Percentiles rank a stretch among this genome's conserved stretches.
phyloP scores from a whole-genome alignment of 352 stramenopile genomes.

The Pythium dissotocum region DNA sequence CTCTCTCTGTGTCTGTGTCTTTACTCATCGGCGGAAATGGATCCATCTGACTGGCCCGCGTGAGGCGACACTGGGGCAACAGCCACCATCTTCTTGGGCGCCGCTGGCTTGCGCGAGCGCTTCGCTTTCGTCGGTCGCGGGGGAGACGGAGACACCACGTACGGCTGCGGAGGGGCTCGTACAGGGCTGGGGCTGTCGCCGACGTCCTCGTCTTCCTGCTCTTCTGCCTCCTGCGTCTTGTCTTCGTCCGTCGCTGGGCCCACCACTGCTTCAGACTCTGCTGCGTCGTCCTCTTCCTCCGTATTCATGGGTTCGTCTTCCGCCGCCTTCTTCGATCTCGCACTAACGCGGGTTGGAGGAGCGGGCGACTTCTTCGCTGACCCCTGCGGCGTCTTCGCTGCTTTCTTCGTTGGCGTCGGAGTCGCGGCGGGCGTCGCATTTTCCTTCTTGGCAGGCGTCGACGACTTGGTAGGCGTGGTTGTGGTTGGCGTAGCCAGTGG shows the following conservation, averaged over 20 bases:
- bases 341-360: neutral
- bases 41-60: neutral
- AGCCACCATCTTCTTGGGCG: slow-evolving; percentile 15
- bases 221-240: neutral
- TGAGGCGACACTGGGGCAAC: slow-evolving; percentile 1
- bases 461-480: slow-evolving; percentile 4
- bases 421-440: neutral
- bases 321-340: neutral
- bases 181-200: neutral
- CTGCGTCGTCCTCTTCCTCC: neutral
- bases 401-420: neutral
- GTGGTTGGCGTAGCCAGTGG: neutral
- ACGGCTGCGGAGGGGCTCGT: neutral
- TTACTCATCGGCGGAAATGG: slow-evolving; percentile 14
- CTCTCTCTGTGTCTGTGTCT: neutral
- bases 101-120: slow-evolving; percentile 24
- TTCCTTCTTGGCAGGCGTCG: slow-evolving; percentile 1
- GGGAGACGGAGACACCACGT: slow-evolving; percentile 11
- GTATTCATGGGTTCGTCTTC: neutral
- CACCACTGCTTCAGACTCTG: neutral
- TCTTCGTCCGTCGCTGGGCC: neutral
- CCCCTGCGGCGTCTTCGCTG: neutral
- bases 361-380: slow-evolving; percentile 7
- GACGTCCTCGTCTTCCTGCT: neutral
- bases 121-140: slow-evolving; percentile 11